Evolutionary conservation across 2,329 filamentous ascomycete species (phyloP).

Genomic region (Neonectria ditissima): DNA sequence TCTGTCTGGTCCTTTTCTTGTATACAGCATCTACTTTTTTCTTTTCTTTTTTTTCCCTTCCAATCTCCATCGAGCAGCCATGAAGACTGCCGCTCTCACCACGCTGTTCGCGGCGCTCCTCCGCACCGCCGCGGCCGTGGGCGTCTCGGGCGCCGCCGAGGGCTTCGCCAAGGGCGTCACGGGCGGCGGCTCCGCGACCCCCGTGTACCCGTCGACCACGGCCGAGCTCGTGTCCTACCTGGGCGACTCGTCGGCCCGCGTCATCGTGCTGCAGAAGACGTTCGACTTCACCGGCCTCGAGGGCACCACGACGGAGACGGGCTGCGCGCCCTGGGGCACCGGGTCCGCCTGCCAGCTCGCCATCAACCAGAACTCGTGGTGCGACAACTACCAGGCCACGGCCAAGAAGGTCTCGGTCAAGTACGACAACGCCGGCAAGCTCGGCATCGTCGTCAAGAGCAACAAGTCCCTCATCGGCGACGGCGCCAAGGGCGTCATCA

Average conservation of each 20-base stretch:
- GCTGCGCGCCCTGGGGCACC: slow-evolving; percentile 70
- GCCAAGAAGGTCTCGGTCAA: slow-evolving; percentile 59
- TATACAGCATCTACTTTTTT: not conserved
- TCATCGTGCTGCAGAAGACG: slow-evolving; percentile 69
- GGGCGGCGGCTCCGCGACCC: slow-evolving; percentile 66
- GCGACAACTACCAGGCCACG: slow-evolving; percentile 66
- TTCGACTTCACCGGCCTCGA: slow-evolving; percentile 68
- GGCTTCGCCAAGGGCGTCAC: slow-evolving; percentile 65
- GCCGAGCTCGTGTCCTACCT: slow-evolving; percentile 71
- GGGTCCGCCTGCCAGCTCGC: slow-evolving; percentile 66
- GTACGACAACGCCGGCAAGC: slow-evolving; percentile 64
- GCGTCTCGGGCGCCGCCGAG: slow-evolving; percentile 53
- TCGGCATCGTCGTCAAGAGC: slow-evolving; percentile 64
- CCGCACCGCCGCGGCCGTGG: slow-evolving; percentile 56
- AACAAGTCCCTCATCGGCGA: slow-evolving; percentile 70
- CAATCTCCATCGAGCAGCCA: not conserved
- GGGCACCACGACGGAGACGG: slow-evolving; percentile 62
- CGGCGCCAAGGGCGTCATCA: slow-evolving; percentile 65
- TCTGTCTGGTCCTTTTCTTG: slow-evolving; percentile 20
- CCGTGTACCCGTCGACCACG: slow-evolving; percentile 65
- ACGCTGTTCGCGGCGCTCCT: slow-evolving; percentile 39
- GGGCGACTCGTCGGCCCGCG: slow-evolving; percentile 62
- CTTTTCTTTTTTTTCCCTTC: not conserved
- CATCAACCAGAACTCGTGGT: slow-evolving; percentile 71
- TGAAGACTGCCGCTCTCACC: slow-evolving; percentile 37